Evolutionary conservation across 2,329 filamentous ascomycete species (phyloP).

Genomic region (Cladosporium sp.): DNA sequence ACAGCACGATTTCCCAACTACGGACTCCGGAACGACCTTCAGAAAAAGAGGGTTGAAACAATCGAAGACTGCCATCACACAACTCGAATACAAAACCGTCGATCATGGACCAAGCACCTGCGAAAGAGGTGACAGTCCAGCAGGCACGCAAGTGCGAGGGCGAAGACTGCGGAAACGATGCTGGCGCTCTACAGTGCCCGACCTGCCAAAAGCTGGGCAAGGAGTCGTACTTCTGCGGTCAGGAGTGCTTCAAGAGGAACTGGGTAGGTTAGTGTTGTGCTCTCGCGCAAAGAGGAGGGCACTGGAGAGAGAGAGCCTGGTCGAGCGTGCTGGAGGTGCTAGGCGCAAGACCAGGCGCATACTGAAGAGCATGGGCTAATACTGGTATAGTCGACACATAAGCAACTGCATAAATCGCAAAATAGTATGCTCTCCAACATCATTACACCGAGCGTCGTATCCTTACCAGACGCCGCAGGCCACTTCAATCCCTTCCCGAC

Average conservation of each 20-base stretch:
- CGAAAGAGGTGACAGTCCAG: constrained; percentile 30
- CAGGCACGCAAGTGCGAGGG: constrained; percentile 69
- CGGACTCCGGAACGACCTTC: too few species aligned
- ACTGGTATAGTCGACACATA: constrained; percentile 64
- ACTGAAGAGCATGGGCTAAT: constrained; percentile 19
- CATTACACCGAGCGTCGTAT: constrained; percentile 72
- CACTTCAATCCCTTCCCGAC: constrained; percentile 84
- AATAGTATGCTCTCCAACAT: constrained; percentile 63
- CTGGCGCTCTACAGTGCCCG: constrained; percentile 81
- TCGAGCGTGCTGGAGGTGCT: not conserved
- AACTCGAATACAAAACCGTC: not conserved
- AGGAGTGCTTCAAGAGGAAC: constrained; percentile 98
- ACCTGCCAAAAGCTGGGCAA: constrained; percentile 87
- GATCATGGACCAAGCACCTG: constrained; percentile 28
- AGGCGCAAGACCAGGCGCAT: constrained; percentile 7
- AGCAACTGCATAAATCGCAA: constrained; percentile 75
- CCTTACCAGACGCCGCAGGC: constrained; percentile 82
- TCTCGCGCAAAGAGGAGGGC: constrained; percentile 6
- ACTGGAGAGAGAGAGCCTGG: not conserved
- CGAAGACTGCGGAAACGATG: constrained; percentile 78
- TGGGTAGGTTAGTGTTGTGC: constrained; percentile 60
- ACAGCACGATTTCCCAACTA: too few species aligned
- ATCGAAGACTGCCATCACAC: too few species aligned
- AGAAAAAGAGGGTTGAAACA: too few species aligned
- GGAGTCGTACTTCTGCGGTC: constrained; percentile 93